Evolutionary conservation across 345 rosid genomes (phyloP), one percentile per base, ranked within the genome.

Genomic region (Gynandropsis gynandra): DNA sequence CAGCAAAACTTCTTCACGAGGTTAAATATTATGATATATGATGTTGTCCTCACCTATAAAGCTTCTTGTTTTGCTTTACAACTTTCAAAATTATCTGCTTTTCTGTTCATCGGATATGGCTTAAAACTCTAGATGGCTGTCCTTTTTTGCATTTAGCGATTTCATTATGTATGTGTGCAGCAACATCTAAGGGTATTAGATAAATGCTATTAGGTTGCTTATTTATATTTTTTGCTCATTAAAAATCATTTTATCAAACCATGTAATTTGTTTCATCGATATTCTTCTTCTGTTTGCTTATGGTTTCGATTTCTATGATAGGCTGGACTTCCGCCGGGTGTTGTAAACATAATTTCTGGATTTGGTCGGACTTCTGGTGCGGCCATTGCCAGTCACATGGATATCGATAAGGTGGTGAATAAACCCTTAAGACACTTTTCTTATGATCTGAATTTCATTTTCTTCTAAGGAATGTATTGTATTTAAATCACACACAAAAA

Each of bases 321-420:
- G 97, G 96, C 97, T 69, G 96, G 96, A 63, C 79, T 86, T 53
- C 97, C 96, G 20, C 81, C 81, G 3, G 97, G 97, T 62, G 96
- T 83, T 72, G 63, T 89, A 10, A 89, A 89, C 59, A 75, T 86
- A 62, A 59, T 89, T 60, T 87, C 96, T 48, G 97, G 97, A 37
- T 83, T 70, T 61, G 97, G 97, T 52, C 69, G 90, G 5, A 76
- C 80, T 9, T 95, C 96, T 42, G 97, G 97, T 57, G 94, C 96
- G 12, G 85, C 96, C 54, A 70, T 89, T 67, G 79, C 89, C 19
- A 70, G 95, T 64, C 97, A 89, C 67, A 89, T 89, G 97, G 75
- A 81, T 41, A 81, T 89, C 32, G 88, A 86, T 66, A 89, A 89
- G 97, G 97, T 89, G 73, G 44, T 9, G 18, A 54, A 40, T 11